Evolutionary conservation across 2,329 filamentous ascomycete genomes (phyloP).

Genomic region (Aspergillus intermedius): DNA sequence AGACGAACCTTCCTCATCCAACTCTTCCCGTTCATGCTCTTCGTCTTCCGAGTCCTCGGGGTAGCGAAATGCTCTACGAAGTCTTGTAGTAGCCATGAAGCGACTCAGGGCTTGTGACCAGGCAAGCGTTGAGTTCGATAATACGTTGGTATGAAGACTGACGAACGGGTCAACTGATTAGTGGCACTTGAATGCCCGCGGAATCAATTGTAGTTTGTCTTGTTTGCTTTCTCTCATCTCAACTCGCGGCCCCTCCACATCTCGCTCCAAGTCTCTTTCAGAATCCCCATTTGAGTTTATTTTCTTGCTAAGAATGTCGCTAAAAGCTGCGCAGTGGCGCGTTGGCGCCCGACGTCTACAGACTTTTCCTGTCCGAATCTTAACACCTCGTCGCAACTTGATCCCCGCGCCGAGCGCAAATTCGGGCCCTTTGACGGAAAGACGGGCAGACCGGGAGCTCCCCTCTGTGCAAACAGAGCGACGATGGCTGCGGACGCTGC

Average conservation of each 20-base stretch:
- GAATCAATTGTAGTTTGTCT: constrained; percentile 10
- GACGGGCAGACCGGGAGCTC: constrained; percentile 48
- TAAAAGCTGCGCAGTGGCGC: constrained; percentile 12
- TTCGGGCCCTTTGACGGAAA: constrained; percentile 47
- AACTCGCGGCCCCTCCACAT: constrained; percentile 2
- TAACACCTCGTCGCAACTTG: constrained; percentile 35
- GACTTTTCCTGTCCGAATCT: constrained; percentile 6
- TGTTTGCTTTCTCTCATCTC: constrained; percentile 7
- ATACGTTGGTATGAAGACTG: neutral
- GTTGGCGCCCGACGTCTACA: constrained; percentile 12
- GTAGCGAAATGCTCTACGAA: constrained; percentile 73
- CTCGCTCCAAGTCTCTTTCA: neutral
- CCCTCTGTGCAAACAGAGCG: constrained; percentile 43
- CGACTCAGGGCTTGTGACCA: neutral
- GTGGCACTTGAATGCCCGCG: neutral
- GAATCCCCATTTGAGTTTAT: constrained; percentile 6
- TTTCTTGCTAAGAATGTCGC: constrained; percentile 10
- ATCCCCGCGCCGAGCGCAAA: constrained; percentile 46
- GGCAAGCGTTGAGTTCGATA: constrained; percentile 7
- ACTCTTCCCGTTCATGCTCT: constrained; percentile 51
- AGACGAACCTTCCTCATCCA: constrained; percentile 66
- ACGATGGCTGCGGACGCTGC: constrained; percentile 66
- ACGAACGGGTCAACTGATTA: constrained; percentile 9
- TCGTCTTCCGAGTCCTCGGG: constrained; percentile 53
- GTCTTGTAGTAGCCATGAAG: constrained; percentile 51